These are phyloP conservation scores for Camelina sativa DNA, from an alignment of 345 rosid genomes.

Conservation along the genomic window DNA sequence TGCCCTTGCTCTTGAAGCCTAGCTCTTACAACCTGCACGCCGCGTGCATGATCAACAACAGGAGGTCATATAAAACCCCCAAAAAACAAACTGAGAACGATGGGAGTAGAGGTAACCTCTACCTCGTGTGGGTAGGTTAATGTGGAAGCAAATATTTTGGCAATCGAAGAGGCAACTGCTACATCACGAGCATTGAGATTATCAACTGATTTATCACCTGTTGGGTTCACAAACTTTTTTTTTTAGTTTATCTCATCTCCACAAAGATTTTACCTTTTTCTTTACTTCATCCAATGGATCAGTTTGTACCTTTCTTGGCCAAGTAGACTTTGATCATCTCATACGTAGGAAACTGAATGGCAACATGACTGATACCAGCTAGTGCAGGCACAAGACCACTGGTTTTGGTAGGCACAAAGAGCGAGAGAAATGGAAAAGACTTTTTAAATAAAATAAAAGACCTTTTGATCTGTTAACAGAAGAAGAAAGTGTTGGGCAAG, in stretches of 20 bases:
- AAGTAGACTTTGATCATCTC: slow-evolving; percentile 71
- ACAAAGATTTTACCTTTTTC: slow-evolving; percentile 10
- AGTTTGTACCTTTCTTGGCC: slow-evolving; percentile 60
- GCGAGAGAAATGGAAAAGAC: slow-evolving; percentile 11
- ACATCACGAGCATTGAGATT: slow-evolving; percentile 76
- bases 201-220: slow-evolving; percentile 70
- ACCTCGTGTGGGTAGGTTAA: slow-evolving; percentile 95
- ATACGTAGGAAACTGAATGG: slow-evolving; percentile 86
- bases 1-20: slow-evolving; percentile 94
- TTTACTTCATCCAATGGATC: slow-evolving; percentile 1
- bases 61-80: not conserved
- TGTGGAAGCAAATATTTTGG: slow-evolving; percentile 91
- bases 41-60: slow-evolving; percentile 2
- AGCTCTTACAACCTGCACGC: slow-evolving; percentile 69
- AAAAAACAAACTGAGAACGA: not conserved
- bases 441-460: not conserved
- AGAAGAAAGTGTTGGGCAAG: slow-evolving; percentile 10
- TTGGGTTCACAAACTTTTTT: not conserved
- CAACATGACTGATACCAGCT: slow-evolving; percentile 93
- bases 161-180: slow-evolving; percentile 86
- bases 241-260: slow-evolving; percentile 17
- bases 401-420: slow-evolving; percentile 37
- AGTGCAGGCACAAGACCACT: slow-evolving; percentile 91
- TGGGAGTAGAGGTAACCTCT: slow-evolving; percentile 6
- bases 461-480: not conserved